phyloP scores from a whole-genome alignment of 345 rosid species.

The Populus davidiana region DNA sequence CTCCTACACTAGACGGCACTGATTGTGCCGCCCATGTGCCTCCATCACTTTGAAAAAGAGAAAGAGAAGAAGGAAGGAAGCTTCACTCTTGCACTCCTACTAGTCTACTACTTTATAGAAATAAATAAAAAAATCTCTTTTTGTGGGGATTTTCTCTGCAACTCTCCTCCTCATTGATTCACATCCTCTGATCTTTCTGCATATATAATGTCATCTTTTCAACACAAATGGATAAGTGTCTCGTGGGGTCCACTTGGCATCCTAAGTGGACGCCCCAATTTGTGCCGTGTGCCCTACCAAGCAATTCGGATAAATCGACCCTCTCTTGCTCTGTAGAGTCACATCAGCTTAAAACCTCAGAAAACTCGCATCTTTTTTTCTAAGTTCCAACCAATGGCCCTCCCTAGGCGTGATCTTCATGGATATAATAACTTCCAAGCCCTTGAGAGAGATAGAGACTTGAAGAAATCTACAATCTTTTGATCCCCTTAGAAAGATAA shows the following conservation, averaged over 20 bases:
- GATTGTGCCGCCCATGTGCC: constrained; percentile 41
- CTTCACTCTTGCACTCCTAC: background rate
- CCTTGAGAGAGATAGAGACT: constrained; percentile 1
- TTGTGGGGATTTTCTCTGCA: constrained; percentile 13
- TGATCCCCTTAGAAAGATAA: constrained; percentile 28
- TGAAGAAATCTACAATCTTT: constrained; percentile 20
- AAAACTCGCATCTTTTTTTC: background rate
- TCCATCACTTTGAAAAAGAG: constrained; percentile 1
- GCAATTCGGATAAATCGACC: constrained; percentile 24
- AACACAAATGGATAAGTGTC: constrained; percentile 46
- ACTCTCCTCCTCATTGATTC: constrained; percentile 11
- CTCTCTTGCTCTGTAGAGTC: constrained; percentile 22
- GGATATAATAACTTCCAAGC: constrained; percentile 1
- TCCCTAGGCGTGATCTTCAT: constrained; percentile 11
- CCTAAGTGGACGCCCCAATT: constrained; percentile 25
- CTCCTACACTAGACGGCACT: constrained; percentile 20
- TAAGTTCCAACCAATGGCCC: constrained; percentile 10
- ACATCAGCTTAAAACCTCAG: background rate
- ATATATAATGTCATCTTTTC: background rate
- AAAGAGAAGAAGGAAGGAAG: background rate
- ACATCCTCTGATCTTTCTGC: constrained; percentile 4
- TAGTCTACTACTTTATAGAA: background rate
- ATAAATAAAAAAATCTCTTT: background rate
- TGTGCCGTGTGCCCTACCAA: constrained; percentile 8
- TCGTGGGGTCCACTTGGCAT: constrained; percentile 41